A percentile compares a stretch with the other conserved stretches of the same genome.
phyloP scores from a whole-genome alignment of 768 basidiomycete genomes.

The Lactarius psammicola region DNA sequence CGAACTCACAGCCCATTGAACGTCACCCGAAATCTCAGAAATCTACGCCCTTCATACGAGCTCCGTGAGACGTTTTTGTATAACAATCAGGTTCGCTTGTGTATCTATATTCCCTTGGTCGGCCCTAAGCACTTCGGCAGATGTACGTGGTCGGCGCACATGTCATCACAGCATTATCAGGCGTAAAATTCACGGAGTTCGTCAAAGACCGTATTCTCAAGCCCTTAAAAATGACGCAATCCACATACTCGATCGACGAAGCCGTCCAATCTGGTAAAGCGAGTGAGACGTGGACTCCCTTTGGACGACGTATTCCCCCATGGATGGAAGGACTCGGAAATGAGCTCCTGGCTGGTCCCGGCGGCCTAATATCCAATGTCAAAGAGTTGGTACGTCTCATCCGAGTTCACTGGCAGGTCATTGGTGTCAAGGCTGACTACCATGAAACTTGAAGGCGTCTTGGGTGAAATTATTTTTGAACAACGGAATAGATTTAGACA shows the following conservation, averaged over 20 bases:
- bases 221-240: conserved; percentile 42
- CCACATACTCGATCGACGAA: conserved; percentile 40
- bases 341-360: too few relatives aligned
- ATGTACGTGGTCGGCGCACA: too few relatives aligned
- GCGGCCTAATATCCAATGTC: conserved; percentile 34
- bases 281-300: conserved; percentile 30
- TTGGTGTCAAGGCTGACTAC: too few relatives aligned
- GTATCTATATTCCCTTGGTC: too few relatives aligned
- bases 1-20: neutral
- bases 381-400: conserved; percentile 32
- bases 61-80: too few relatives aligned
- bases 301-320: too few relatives aligned
- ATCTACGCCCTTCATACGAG: too few relatives aligned
- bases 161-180: conserved; percentile 6
- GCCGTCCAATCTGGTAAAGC: conserved; percentile 38
- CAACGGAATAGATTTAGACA: too few relatives aligned
- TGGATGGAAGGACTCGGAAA: too few relatives aligned
- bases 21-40: conserved; percentile 23
- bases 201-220: conserved; percentile 43
- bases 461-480: conserved; percentile 35
- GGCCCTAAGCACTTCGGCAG: conserved; percentile 7
- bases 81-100: too few relatives aligned
- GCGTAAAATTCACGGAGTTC: conserved; percentile 39
- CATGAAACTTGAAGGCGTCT: conserved; percentile 34
- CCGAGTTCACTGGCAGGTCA: too few relatives aligned